Evolutionary conservation across 371 early-diverging fungal species (phyloP).

Genomic region (Saksenaea vasiformis): DNA sequence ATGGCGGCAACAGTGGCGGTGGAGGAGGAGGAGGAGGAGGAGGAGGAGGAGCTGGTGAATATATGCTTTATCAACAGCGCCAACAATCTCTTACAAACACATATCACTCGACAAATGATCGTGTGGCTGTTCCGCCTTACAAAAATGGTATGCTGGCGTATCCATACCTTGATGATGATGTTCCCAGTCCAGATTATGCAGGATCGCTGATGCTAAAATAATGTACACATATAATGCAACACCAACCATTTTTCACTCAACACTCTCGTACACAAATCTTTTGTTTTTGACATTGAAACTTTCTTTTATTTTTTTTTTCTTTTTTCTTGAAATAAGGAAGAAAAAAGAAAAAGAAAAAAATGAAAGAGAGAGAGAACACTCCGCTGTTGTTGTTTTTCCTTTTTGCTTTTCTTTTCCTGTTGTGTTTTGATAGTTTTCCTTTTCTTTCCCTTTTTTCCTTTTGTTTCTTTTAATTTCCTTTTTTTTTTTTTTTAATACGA

Average conservation of each 20-base stretch:
- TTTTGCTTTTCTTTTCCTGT: not conserved
- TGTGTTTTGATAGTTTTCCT: not conserved
- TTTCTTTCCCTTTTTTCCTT: not conserved
- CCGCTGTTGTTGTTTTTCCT: not conserved
- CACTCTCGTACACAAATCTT: not conserved
- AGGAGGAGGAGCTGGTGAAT: not conserved
- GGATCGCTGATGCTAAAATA: slow-evolving; percentile 11
- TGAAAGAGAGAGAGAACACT: not conserved
- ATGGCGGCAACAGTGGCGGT: not conserved
- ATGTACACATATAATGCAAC: not conserved
- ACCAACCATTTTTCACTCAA: not conserved
- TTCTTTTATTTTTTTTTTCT: not conserved
- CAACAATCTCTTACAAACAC: slow-evolving; percentile 4
- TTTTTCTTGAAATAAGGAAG: not conserved
- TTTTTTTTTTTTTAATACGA: slow-evolving; percentile 2
- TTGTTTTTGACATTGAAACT: not conserved
- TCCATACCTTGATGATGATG: slow-evolving; percentile 1
- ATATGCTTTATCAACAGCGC: slow-evolving; percentile 1
- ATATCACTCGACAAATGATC: not conserved
- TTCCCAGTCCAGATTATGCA: slow-evolving; percentile 14
- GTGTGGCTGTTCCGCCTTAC: slow-evolving; percentile 3
- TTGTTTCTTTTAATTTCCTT: not conserved
- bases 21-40: not conserved
- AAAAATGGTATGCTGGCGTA: slow-evolving; percentile 6
- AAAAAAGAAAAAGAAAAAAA: too few relatives aligned